A percentile compares a stretch with the other conserved stretches of the same genome.
Evolutionary conservation across 176 grass and related monocot genomes (phyloP).

Genomic region (Triticum turgidum): DNA sequence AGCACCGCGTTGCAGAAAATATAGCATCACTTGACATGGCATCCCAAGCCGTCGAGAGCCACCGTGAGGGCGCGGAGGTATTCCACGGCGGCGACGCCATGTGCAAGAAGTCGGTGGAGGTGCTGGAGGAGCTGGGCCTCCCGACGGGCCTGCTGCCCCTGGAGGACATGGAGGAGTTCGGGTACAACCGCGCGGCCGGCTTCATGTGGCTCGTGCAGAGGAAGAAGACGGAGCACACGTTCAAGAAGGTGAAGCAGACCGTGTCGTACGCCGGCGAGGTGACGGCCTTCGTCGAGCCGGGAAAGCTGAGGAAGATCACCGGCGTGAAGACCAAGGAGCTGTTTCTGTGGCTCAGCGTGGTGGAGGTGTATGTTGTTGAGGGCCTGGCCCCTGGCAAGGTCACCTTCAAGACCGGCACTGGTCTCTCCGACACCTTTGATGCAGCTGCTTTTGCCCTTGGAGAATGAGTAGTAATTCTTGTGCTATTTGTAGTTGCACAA

Average conservation of each 20-base stretch:
- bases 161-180: slow-evolving; percentile 41
- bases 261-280: slow-evolving; percentile 2
- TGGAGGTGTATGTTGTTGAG: slow-evolving; percentile 21
- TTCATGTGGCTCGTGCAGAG: slow-evolving; percentile 38
- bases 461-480: neutral
- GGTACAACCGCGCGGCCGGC: neutral
- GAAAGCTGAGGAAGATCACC: neutral
- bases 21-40: neutral
- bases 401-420: slow-evolving; percentile 20
- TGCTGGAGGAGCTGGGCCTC: slow-evolving; percentile 31
- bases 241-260: slow-evolving; percentile 38
- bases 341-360: slow-evolving; percentile 16
- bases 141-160: slow-evolving; percentile 30
- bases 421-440: neutral
- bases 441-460: neutral
- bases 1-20: neutral
- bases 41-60: neutral
- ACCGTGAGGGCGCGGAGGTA: neutral
- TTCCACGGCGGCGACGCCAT: neutral
- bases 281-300: neutral
- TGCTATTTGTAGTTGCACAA: neutral
- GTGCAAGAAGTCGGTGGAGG: slow-evolving; percentile 21
- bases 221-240: slow-evolving; percentile 40
- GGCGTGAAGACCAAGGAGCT: slow-evolving; percentile 20
- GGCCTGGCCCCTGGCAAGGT: neutral